Base-by-base conservation (phyloP, 345 rosid genomes). In the Linum usitatissimum region DNA sequence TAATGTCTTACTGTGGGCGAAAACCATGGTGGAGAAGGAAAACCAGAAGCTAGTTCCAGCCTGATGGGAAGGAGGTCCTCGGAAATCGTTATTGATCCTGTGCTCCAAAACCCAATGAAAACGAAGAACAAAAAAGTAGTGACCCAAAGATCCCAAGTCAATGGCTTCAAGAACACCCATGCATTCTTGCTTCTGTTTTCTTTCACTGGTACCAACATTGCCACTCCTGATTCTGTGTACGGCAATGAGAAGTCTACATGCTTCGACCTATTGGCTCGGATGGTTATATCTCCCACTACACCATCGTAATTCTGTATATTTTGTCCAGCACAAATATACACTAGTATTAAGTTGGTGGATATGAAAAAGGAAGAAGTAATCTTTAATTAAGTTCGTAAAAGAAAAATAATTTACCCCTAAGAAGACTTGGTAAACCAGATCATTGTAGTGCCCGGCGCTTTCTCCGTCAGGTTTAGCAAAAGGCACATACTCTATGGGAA, bases 381-480 rank as follows among this genome's bases (percentile, higher is more conserved):
- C 15, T 23, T 23, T 23, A 23, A 23, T 23, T 23, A 2, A 19
- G 49, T n/a, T 48, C 23, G 18, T 21, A 0, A 7, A 57, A 10
- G 6, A 39, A 23, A 23, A 23, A 23, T 23, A 23, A 23, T 34
- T 72, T 21, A 85, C 89, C 80, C 73, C 69, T 9, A 70, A 66
- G 39, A 58, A 68, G 15, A 80, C 83, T 77, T 85, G 82, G 55
- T 80, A 7, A 53, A 76, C 40, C 69, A 84, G 55, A 38, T 80
- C 80, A 3, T 79, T 34, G 53, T 76, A 75, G 6, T 76, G 58
- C 13, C 77, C 84, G 0, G 68, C 61, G n/a, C 53, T 34, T 5
- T 30, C 17, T 30, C 81, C 79, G 28, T 70, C 15, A 0, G 17
- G 63, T 6, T 18, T 66, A 39, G 39, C 76, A 5, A 68, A 77